A percentile compares a stretch with the other conserved stretches of the same genome.
These are phyloP conservation scores for Ustilago bromivora DNA, from an alignment of 1,284 basidiomycete species.

Conservation along the genomic window DNA sequence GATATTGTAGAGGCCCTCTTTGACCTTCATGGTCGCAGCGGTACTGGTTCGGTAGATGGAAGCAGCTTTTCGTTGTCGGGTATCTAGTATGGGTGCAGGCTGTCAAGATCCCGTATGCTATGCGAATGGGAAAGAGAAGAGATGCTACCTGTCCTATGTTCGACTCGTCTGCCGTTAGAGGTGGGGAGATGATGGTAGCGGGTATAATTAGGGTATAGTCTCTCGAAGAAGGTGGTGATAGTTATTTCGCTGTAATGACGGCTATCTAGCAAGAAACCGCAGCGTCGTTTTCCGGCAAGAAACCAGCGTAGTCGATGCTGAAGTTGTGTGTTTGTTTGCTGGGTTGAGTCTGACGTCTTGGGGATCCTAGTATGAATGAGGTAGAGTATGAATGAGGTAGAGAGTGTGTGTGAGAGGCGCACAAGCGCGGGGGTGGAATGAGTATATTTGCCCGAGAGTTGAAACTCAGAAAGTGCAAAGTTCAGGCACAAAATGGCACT, in stretches of 20 bases:
- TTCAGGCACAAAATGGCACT: not conserved
- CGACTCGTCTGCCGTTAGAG: not conserved
- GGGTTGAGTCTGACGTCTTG: not conserved
- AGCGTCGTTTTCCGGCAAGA: too few species aligned
- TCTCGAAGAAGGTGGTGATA: too few species aligned
- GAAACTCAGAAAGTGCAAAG: not conserved
- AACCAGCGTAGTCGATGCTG: not conserved
- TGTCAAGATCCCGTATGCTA: not conserved
- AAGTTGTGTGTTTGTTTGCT: not conserved
- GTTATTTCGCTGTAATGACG: not conserved
- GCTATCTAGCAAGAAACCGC: not conserved
- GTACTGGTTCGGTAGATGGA: not conserved
- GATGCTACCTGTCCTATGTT: not conserved
- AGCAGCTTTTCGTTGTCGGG: not conserved
- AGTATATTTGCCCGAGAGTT: not conserved
- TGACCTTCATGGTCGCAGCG: conserved; percentile 30
- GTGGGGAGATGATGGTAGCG: not conserved
- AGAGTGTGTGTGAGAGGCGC: not conserved
- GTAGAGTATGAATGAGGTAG: not conserved
- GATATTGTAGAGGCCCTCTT: conserved; percentile 36
- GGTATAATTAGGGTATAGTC: not conserved
- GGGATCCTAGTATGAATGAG: too few species aligned
- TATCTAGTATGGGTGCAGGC: not conserved
- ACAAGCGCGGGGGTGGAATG: not conserved
- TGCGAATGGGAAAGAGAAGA: too few species aligned